Evolutionary conservation across 176 grass and related monocot species (phyloP).

Genomic region (Oryza punctata): DNA sequence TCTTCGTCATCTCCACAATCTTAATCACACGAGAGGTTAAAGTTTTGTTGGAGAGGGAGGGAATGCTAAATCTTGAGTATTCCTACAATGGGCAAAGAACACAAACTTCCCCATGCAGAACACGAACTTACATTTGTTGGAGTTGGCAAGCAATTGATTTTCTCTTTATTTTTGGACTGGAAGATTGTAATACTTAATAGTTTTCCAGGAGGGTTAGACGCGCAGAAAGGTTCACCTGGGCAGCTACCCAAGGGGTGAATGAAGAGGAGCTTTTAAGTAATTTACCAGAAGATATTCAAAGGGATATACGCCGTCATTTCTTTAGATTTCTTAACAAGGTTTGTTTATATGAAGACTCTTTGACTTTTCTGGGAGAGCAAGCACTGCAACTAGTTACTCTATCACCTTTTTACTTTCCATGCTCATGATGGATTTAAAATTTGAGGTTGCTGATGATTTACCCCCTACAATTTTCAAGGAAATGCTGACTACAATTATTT

Average conservation of each 20-base stretch:
- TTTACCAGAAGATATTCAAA: conserved; percentile 98
- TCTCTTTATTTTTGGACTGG: neutral
- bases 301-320: conserved; percentile 88
- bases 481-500: conserved; percentile 12
- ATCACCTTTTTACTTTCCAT: neutral
- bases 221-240: conserved; percentile 96
- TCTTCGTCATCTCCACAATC: neutral
- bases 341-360: conserved; percentile 12
- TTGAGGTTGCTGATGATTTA: neutral
- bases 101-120: neutral
- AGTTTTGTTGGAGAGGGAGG: neutral
- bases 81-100: neutral
- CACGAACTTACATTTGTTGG: neutral
- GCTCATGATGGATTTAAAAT: neutral
- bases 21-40: neutral
- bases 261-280: conserved; percentile 87
- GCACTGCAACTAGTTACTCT: conserved; percentile 5
- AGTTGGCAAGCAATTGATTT: neutral
- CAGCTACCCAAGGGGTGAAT: conserved; percentile 90
- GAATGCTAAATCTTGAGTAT: neutral
- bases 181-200: conserved; percentile 5
- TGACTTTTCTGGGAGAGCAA: neutral
- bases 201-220: conserved; percentile 74
- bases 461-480: neutral
- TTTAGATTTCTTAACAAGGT: conserved; percentile 93